phyloP scores from a whole-genome alignment of 305 asterid genomes.

The Fraxinus sp. region DNA sequence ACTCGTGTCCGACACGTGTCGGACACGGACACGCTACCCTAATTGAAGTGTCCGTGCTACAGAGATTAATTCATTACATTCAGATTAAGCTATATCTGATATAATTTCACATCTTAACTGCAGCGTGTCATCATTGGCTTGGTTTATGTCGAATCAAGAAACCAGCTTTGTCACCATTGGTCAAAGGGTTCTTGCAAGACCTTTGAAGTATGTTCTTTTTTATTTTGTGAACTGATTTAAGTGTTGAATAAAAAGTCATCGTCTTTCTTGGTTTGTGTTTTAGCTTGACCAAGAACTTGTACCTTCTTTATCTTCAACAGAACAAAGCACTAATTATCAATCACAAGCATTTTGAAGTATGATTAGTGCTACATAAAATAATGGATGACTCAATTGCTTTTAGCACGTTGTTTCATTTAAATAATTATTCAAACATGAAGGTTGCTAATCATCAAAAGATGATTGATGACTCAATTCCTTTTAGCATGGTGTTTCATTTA shows the following conservation, averaged over 20 bases:
- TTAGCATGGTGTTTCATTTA: neutral
- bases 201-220: constrained; percentile 69
- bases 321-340: neutral
- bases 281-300: constrained; percentile 17
- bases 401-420: neutral
- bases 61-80: constrained; percentile 12
- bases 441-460: neutral
- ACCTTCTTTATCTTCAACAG: constrained; percentile 6
- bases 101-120: constrained; percentile 28
- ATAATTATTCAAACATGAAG: neutral
- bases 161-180: constrained; percentile 99
- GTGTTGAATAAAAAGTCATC: neutral
- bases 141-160: constrained; percentile 99
- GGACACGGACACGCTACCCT: no score
- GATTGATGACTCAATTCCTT: neutral
- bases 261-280: neutral
- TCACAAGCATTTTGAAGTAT: constrained; percentile 1
- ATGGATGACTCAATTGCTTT: neutral
- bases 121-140: constrained; percentile 99
- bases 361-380: neutral
- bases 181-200: constrained; percentile 98
- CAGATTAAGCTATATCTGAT: constrained; percentile 26
- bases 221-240: constrained; percentile 11
- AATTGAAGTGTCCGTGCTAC: no score
- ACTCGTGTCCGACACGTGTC: no score